Evolutionary conservation across 1,284 basidiomycete genomes (phyloP).

Genomic region (Cutaneotrichosporon dermatis): DNA sequence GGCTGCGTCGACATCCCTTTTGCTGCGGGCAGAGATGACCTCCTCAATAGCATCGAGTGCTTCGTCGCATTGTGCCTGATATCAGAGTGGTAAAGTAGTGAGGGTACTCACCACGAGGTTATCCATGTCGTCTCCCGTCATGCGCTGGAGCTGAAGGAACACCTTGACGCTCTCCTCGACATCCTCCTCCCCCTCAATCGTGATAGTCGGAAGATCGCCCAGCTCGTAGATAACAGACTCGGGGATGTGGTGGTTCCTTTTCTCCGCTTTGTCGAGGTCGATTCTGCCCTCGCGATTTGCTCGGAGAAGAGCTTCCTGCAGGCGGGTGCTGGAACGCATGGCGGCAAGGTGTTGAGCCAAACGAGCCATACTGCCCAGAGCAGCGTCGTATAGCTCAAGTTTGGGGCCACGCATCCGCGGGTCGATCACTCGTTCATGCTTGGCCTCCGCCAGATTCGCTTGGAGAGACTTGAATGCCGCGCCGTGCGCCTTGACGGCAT

Average conservation of each 20-base stretch:
- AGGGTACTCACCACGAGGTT: slow-evolving; percentile 62
- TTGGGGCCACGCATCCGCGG: slow-evolving; percentile 51
- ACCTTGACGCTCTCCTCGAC: slow-evolving; percentile 65
- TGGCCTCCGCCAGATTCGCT: slow-evolving; percentile 74
- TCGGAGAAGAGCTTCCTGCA: slow-evolving; percentile 73
- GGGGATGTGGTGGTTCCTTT: slow-evolving; percentile 16
- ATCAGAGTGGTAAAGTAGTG: not conserved
- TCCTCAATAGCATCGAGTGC: slow-evolving; percentile 42
- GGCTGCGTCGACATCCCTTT: slow-evolving; percentile 8
- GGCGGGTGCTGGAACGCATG: slow-evolving; percentile 69
- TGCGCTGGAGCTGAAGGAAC: slow-evolving; percentile 77
- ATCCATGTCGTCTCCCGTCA: slow-evolving; percentile 72
- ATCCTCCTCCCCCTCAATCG: slow-evolving; percentile 47
- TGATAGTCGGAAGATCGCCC: slow-evolving; percentile 41
- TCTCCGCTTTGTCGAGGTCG: slow-evolving; percentile 35
- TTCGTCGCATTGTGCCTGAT: slow-evolving; percentile 36
- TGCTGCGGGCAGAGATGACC: slow-evolving; percentile 19
- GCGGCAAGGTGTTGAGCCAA: slow-evolving; percentile 88
- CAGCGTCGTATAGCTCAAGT: slow-evolving; percentile 70
- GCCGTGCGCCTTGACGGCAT: slow-evolving; percentile 74
- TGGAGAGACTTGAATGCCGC: slow-evolving; percentile 81
- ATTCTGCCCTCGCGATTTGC: slow-evolving; percentile 60
- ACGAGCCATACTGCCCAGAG: slow-evolving; percentile 73
- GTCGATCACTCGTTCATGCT: slow-evolving; percentile 67
- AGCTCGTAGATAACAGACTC: slow-evolving; percentile 47